Conservation (phyloP, 768 basidiomycete genomes). For the Russula sp. region DNA sequence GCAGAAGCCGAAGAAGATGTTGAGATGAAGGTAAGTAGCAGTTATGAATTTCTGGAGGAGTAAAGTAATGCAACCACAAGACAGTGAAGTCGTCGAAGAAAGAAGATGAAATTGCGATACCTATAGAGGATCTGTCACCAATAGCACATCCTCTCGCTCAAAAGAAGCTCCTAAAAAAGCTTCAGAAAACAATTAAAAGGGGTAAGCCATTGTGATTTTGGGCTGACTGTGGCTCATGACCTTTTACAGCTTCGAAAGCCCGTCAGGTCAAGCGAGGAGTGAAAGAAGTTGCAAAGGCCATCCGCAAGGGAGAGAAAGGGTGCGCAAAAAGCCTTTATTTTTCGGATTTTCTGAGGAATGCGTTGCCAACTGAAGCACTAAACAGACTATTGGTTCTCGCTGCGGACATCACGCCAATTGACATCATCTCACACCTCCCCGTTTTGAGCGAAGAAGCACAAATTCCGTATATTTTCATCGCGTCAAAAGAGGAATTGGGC, state of each 20-base stretch:
- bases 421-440: conserved; percentile 97
- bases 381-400: conserved; percentile 84
- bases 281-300: conserved; percentile 97
- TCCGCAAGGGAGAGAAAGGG: conserved; percentile 98
- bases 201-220: conserved; percentile 45
- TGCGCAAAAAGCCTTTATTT: conserved; percentile 38
- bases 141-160: conserved; percentile 91
- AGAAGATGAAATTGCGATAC: conserved; percentile 65
- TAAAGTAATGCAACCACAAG: conserved; percentile 15
- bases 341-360: not conserved
- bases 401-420: conserved; percentile 95
- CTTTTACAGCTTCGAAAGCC: conserved; percentile 74
- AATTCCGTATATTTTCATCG: conserved; percentile 85
- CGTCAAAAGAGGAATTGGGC: conserved; percentile 94
- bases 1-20: conserved; percentile 51
- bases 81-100: conserved; percentile 34
- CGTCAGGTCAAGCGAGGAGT: conserved; percentile 97
- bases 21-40: conserved; percentile 43
- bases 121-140: conserved; percentile 84
- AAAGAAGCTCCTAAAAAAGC: conserved; percentile 90
- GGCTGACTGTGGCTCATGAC: conserved; percentile 5
- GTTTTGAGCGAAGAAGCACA: conserved; percentile 90
- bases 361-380: conserved; percentile 5
- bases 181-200: conserved; percentile 93
- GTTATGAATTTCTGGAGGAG: conserved; percentile 11